phyloP scores from a whole-genome alignment of 495 filamentous ascomycete genomes.

The Penicillium roqueforti region DNA sequence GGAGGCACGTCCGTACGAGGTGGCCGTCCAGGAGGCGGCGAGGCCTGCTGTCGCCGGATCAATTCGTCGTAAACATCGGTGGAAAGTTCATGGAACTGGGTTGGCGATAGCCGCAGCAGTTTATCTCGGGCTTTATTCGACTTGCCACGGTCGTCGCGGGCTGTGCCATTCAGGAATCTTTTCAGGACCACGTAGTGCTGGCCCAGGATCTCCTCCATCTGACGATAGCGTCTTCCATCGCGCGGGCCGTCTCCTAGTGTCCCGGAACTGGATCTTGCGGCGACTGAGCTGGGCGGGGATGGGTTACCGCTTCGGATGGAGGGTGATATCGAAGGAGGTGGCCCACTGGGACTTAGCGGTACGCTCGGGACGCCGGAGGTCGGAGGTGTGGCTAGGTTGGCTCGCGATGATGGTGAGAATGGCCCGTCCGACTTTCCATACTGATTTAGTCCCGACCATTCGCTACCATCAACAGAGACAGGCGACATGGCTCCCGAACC shows the following conservation, averaged over 20 bases:
- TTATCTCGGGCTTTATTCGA: slow-evolving; percentile 91
- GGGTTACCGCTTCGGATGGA: slow-evolving; percentile 56
- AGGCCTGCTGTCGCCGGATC: slow-evolving; percentile 70
- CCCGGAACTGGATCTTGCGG: slow-evolving; percentile 68
- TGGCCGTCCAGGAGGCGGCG: slow-evolving; percentile 50
- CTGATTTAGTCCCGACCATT: slow-evolving; percentile 78
- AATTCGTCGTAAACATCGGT: slow-evolving; percentile 98
- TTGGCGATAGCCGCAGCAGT: slow-evolving; percentile 76
- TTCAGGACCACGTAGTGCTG: slow-evolving; percentile 81
- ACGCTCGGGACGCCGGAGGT: slow-evolving; percentile 60
- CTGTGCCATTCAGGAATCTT: slow-evolving; percentile 63
- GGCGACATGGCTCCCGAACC: slow-evolving; percentile 71
- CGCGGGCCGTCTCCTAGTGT: slow-evolving; percentile 60
- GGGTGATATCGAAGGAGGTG: slow-evolving; percentile 14
- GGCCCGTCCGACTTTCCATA: slow-evolving; percentile 60
- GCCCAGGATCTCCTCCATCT: slow-evolving; percentile 63
- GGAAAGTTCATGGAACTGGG: slow-evolving; percentile 94
- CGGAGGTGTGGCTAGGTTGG: slow-evolving; percentile 65
- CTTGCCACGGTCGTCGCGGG: slow-evolving; percentile 70
- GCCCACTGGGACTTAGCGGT: slow-evolving; percentile 53
- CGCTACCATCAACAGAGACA: slow-evolving; percentile 76
- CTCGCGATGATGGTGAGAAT: slow-evolving; percentile 52
- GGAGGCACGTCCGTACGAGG: slow-evolving; percentile 57
- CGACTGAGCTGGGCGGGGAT: slow-evolving; percentile 82
- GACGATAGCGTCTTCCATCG: slow-evolving; percentile 44